Evolutionary conservation across 345 rosid genomes (phyloP).

Genomic region (Lepidium aucheri): DNA sequence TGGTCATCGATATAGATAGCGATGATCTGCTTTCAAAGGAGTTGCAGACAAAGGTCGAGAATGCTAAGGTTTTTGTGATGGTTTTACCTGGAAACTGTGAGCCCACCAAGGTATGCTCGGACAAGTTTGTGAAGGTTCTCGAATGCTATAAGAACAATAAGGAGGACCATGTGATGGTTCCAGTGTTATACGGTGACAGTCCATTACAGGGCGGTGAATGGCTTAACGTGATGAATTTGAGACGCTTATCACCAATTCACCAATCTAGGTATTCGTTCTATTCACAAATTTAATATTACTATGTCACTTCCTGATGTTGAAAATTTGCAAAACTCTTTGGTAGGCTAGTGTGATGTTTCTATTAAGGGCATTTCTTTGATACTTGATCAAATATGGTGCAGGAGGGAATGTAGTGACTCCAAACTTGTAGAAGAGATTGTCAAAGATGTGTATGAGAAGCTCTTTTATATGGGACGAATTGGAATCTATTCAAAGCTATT

Average conservation of each 20-base stretch:
- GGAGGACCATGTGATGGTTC: background rate
- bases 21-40: background rate
- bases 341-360: background rate
- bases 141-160: background rate
- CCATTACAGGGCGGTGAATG: background rate
- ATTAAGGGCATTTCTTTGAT: background rate
- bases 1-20: background rate
- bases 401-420: background rate
- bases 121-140: background rate
- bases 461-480: background rate
- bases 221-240: background rate
- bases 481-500: background rate
- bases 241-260: background rate
- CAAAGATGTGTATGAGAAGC: background rate
- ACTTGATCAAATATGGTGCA: background rate
- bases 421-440: background rate
- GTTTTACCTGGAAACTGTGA: background rate
- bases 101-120: background rate
- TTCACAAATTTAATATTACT: too few relatives aligned
- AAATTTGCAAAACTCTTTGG: background rate
- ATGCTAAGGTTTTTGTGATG: conserved; percentile 3
- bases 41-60: background rate
- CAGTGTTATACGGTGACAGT: background rate
- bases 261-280: background rate
- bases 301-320: too few relatives aligned